Evolutionary conservation across 805 yeast genomes (phyloP), one percentile per base, ranked within the genome.

Genomic region (Huiozyma sinensis): DNA sequence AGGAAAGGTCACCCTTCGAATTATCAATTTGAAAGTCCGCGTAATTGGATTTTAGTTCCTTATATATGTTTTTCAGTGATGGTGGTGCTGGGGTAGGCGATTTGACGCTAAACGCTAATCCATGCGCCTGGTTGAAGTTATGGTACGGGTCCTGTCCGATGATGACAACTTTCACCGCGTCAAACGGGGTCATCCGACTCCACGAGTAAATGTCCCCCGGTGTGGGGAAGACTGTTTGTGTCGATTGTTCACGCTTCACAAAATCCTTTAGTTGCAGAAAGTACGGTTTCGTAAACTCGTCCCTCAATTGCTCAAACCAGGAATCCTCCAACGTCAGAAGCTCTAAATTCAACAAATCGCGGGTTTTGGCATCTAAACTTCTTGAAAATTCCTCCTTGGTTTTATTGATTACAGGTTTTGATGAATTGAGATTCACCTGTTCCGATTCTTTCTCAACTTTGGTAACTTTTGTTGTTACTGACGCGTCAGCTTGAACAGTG

Each of bases 141-240:
- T 92, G 98, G 60, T 92, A 92, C 0, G 98, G 98, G 60, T 92
- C 98, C 61, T 92, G 98, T 1, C 98, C 98, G 38, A 92, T 67
- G 9, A 92, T 74, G 1, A 92, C 73, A 28, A 90, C 92, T 55
- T 78, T 80, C 13, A 88, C 83, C 3, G 73, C 61, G 4, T 76
- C 67, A 17, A 90, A 67, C 0, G 95, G 95, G 0, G 97, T 87
- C 12, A 80, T 69, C 31, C 87, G 74, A 2, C 94, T 80, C 97
- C 97, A 92, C 0, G 97, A 85, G 60, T 92, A 92, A 17, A 92
- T 76, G 47, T 84, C 83, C 10, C 73, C 56, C 12, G 67, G 60
- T 0, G 90, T 89, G 1, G 99, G 99, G 63, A 86, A 90, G 0
- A 90, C 70, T 2, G 76, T 71, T 10, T 68, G 71, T 13, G 42